Evolutionary conservation across 2,329 filamentous ascomycete species (phyloP).

Genomic region (Colletotrichum neosansevieriae): DNA sequence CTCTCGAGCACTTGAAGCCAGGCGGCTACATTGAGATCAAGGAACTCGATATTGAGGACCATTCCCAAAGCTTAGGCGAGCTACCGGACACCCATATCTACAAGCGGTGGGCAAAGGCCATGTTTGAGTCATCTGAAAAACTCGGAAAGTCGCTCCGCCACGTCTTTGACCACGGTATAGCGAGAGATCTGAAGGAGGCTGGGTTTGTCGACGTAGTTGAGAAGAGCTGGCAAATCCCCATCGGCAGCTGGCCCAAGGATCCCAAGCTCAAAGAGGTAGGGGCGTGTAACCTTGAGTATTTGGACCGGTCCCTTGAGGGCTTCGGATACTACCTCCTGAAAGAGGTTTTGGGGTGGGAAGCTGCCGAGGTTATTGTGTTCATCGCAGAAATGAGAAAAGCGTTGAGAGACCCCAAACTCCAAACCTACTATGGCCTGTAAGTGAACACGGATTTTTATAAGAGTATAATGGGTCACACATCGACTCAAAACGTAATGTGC

Average conservation of each 20-base stretch:
- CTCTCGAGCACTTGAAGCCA: constrained; percentile 62
- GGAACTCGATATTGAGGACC: constrained; percentile 44
- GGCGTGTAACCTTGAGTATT: constrained; percentile 42
- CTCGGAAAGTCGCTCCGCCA: neutral
- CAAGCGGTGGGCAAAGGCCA: neutral
- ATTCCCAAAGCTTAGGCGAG: constrained; percentile 12
- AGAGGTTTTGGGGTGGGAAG: constrained; percentile 47
- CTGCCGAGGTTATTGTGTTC: constrained; percentile 41
- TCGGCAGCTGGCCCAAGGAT: constrained; percentile 39
- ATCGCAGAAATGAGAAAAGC: constrained; percentile 42
- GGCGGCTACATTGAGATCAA: constrained; percentile 50
- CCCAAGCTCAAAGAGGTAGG: constrained; percentile 35
- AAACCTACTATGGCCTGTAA: constrained; percentile 2
- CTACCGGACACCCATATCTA: neutral
- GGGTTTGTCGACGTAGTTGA: constrained; percentile 43
- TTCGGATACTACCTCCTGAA: constrained; percentile 47
- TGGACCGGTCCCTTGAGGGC: constrained; percentile 45
- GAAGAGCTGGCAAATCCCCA: constrained; percentile 38
- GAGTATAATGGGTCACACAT: too few relatives aligned
- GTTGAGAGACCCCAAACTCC: constrained; percentile 11
- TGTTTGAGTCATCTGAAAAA: neutral
- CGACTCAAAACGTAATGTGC: too few relatives aligned
- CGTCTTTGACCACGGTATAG: neutral
- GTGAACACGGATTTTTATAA: neutral
- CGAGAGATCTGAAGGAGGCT: neutral